Evolutionary conservation across 2,329 filamentous ascomycete species (phyloP).

Genomic region (Verticillium dahliae): DNA sequence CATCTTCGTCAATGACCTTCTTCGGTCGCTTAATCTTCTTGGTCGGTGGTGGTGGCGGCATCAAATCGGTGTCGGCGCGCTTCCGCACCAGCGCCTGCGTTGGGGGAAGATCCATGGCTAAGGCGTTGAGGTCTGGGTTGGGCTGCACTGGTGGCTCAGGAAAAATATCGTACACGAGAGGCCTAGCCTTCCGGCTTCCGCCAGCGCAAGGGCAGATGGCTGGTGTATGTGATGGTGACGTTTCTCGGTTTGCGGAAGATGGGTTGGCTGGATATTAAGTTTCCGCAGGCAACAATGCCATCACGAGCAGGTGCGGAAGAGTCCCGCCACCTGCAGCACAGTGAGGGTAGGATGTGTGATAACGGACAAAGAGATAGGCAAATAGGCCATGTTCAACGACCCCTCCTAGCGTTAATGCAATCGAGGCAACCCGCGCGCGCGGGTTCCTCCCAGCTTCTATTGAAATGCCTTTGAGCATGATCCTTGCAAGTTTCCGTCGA

Average conservation of each 20-base stretch:
- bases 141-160: background rate
- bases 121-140: background rate
- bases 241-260: background rate
- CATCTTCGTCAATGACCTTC: slow-evolving; percentile 85
- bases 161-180: background rate
- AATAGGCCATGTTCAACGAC: background rate
- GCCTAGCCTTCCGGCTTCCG: background rate
- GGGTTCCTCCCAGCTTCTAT: background rate
- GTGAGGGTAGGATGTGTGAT: background rate
- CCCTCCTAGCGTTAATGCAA: slow-evolving; percentile 1
- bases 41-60: slow-evolving; percentile 77
- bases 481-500: background rate
- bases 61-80: slow-evolving; percentile 62
- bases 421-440: background rate
- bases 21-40: slow-evolving; percentile 91
- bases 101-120: slow-evolving; percentile 28
- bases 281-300: background rate
- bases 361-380: background rate
- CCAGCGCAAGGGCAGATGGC: background rate
- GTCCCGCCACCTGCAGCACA: background rate
- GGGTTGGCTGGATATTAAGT: background rate
- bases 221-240: background rate
- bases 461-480: background rate
- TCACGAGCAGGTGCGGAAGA: background rate
- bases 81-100: slow-evolving; percentile 62